phyloP scores from a whole-genome alignment of 73 alveolate species.

The Paramecium sexaurelia region DNA sequence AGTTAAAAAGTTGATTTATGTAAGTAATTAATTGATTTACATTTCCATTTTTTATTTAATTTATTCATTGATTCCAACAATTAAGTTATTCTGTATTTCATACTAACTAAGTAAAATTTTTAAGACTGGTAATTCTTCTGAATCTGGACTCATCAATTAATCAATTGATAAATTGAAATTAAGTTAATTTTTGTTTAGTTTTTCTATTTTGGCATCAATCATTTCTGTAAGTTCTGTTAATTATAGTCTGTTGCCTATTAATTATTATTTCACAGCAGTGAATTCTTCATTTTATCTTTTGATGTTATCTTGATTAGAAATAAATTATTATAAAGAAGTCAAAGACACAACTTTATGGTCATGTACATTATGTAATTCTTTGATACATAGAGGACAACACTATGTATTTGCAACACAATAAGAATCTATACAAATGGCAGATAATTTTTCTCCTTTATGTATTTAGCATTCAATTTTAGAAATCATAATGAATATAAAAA shows the following conservation, averaged over 20 bases:
- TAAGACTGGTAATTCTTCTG: neutral
- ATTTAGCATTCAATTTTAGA: neutral
- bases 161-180: neutral
- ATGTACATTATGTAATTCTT: neutral
- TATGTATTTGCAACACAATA: neutral
- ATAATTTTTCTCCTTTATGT: neutral
- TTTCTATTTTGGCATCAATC: neutral
- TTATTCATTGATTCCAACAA: neutral
- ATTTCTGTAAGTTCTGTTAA: neutral
- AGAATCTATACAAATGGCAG: neutral
- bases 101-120: neutral
- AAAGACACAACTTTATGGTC: neutral
- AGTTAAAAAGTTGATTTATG: neutral
- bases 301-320: neutral
- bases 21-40: neutral
- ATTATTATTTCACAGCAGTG: neutral
- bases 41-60: neutral
- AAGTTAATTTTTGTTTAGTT: neutral
- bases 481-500: neutral
- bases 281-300: neutral
- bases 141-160: neutral
- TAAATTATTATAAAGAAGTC: neutral
- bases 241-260: neutral
- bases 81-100: neutral
- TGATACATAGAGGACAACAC: neutral